phyloP scores from a whole-genome alignment of 345 rosid species.

The Trapa bicornis region DNA sequence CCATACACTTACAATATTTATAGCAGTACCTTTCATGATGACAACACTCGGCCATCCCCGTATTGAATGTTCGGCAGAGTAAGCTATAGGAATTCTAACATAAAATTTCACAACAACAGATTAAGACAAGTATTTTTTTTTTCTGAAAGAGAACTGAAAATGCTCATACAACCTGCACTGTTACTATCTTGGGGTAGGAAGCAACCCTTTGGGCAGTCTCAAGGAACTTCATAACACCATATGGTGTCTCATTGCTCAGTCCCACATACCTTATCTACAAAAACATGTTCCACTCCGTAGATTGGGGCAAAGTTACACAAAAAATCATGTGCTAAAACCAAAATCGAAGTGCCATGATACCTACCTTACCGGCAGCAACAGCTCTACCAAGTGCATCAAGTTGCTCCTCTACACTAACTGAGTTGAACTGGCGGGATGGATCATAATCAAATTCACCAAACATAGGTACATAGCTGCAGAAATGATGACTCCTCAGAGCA shows the following conservation, averaged over 20 bases:
- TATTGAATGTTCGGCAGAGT: conserved; percentile 48
- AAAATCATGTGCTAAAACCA: conserved; percentile 3
- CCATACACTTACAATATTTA: too few species aligned
- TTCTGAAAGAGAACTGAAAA: background rate
- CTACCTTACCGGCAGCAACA: conserved; percentile 39
- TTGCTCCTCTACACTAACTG: conserved; percentile 43
- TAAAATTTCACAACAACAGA: background rate
- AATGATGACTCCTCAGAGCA: conserved; percentile 2
- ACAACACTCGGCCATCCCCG: conserved; percentile 54
- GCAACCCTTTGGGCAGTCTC: conserved; percentile 29
- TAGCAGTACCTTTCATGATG: conserved; percentile 40
- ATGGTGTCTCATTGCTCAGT: conserved; percentile 54
- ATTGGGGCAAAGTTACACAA: background rate
- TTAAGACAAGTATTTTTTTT: conserved; percentile 7
- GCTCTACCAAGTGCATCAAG: conserved; percentile 45
- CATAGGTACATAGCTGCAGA: conserved; percentile 42
- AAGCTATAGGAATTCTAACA: conserved; percentile 40
- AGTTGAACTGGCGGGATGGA: conserved; percentile 26
- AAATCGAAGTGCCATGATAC: conserved; percentile 3
- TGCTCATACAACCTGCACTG: conserved; percentile 30
- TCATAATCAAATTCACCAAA: conserved; percentile 51
- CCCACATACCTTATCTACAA: conserved; percentile 48
- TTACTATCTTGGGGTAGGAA: conserved; percentile 27
- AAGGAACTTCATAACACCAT: conserved; percentile 48
- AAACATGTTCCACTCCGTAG: background rate